phyloP scores from a whole-genome alignment of 768 basidiomycete species.

The Kondoa subrosea region DNA sequence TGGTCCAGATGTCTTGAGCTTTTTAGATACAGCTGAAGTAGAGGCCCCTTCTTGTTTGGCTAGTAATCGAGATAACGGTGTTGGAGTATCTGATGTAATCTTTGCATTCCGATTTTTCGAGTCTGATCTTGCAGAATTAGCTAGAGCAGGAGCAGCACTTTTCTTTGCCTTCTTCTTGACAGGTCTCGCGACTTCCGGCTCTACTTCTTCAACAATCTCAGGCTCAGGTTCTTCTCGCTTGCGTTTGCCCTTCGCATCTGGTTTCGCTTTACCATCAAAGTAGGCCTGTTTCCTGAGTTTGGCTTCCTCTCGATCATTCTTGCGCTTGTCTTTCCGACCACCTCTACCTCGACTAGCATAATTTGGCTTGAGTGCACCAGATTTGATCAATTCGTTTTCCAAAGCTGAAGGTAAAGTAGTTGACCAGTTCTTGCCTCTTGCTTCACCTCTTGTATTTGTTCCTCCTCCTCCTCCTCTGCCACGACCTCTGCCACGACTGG shows the following conservation, averaged over 20 bases:
- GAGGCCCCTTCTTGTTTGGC: slow-evolving; percentile 19
- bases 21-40: slow-evolving; percentile 3
- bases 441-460: not conserved
- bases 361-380: not conserved
- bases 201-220: slow-evolving; percentile 11
- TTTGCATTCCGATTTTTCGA: too few species aligned
- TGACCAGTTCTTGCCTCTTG: not conserved
- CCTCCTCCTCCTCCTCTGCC: not conserved
- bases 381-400: not conserved
- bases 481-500: not conserved
- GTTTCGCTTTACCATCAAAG: not conserved
- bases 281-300: slow-evolving; percentile 12
- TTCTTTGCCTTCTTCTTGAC: not conserved
- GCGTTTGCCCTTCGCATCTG: not conserved
- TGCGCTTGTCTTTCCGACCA: slow-evolving; percentile 20
- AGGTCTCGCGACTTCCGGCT: not conserved
- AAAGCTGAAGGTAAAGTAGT: not conserved
- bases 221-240: slow-evolving; percentile 4
- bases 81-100: slow-evolving; percentile 19
- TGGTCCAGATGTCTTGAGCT: not conserved
- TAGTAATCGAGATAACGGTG: slow-evolving; percentile 17
- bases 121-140: not conserved
- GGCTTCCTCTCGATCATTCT: slow-evolving; percentile 16
- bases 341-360: not conserved
- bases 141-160: not conserved